A percentile compares a stretch with the other conserved stretches of the same genome.
These are phyloP conservation scores for Aspergillus cavernicola DNA, from an alignment of 495 filamentous ascomycete genomes.

Conservation along the genomic window DNA sequence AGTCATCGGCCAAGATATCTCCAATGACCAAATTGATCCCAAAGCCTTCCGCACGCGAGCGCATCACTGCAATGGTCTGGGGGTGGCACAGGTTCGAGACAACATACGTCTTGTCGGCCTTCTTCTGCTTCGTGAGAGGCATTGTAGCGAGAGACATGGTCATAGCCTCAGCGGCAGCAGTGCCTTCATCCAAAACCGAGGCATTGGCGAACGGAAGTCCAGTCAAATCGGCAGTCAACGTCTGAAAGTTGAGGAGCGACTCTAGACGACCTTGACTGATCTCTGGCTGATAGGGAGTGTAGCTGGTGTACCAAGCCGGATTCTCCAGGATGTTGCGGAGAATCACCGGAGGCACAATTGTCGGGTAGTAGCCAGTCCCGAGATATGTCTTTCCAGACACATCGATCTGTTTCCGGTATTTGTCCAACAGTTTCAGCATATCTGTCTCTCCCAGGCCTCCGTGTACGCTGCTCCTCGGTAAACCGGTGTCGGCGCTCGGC, in stretches of 20 bases:
- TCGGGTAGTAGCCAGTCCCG: constrained; percentile 84
- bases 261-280: constrained; percentile 94
- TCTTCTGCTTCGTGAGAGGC: constrained; percentile 67
- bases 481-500: constrained; percentile 34
- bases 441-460: constrained; percentile 64
- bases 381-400: constrained; percentile 62
- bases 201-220: constrained; percentile 89
- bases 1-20: constrained; percentile 63
- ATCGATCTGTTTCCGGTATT: constrained; percentile 63
- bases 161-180: constrained; percentile 96
- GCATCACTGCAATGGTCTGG: constrained; percentile 83
- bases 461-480: constrained; percentile 44
- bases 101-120: constrained; percentile 73
- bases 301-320: constrained; percentile 98
- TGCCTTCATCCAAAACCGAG: constrained; percentile 89
- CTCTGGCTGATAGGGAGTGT: constrained; percentile 97
- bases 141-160: constrained; percentile 83
- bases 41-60: constrained; percentile 89
- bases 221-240: constrained; percentile 86
- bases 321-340: constrained; percentile 91
- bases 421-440: constrained; percentile 58
- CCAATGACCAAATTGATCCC: constrained; percentile 73
- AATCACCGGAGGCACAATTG: constrained; percentile 85
- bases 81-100: constrained; percentile 82
- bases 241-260: constrained; percentile 96